Evolutionary conservation across 768 basidiomycete genomes (phyloP).

Genomic region (Cubamyces lactineus): DNA sequence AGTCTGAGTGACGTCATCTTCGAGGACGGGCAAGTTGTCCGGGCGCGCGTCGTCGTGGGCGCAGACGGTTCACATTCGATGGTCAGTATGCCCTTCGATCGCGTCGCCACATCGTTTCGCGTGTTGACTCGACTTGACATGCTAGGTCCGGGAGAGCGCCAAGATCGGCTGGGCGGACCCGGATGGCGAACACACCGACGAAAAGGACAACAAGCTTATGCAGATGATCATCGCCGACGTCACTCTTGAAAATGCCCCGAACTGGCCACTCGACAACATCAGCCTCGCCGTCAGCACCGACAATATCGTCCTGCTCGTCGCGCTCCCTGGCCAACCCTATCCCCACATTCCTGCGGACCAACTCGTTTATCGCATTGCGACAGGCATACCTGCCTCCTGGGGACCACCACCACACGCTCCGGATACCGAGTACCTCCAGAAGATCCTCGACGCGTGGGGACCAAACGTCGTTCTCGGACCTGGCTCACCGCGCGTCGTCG

Average conservation of each 20-base stretch:
- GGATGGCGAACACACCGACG: conserved; percentile 30
- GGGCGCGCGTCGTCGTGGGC: conserved; percentile 50
- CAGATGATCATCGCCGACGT: conserved; percentile 55
- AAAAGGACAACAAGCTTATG: conserved; percentile 34
- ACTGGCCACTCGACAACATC: conserved; percentile 29
- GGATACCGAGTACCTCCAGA: conserved; percentile 46
- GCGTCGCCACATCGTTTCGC: background rate
- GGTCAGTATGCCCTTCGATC: conserved; percentile 34
- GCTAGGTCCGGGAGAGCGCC: conserved; percentile 46
- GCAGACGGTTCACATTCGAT: conserved; percentile 54
- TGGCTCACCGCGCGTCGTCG: conserved; percentile 37
- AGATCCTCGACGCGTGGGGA: conserved; percentile 45
- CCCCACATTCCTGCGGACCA: conserved; percentile 25
- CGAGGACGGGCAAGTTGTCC: conserved; percentile 48
- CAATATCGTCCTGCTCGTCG: conserved; percentile 41
- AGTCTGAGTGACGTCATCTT: conserved; percentile 46
- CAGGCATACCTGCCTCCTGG: conserved; percentile 39
- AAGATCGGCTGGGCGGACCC: conserved; percentile 52
- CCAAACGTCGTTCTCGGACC: conserved; percentile 40
- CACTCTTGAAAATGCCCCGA: conserved; percentile 35
- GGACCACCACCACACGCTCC: conserved; percentile 44
- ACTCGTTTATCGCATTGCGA: conserved; percentile 44
- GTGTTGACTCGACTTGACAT: background rate
- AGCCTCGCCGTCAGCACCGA: conserved; percentile 35
- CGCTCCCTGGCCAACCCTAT: conserved; percentile 38